phyloP scores from a whole-genome alignment of 1,139 yeast genomes.

The Suhomyces panamericanus region DNA sequence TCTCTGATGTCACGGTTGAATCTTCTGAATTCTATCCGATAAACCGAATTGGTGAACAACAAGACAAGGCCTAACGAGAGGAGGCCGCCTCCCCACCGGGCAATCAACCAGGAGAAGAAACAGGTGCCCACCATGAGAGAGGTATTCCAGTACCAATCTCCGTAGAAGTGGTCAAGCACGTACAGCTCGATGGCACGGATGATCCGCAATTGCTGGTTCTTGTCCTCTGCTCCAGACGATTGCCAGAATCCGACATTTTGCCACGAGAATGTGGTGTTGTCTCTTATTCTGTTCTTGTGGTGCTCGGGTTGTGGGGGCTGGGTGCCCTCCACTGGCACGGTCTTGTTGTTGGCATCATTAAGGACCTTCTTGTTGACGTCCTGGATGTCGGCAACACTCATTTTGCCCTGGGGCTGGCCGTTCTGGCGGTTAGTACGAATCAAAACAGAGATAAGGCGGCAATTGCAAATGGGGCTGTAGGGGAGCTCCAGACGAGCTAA shows the following conservation, averaged over 20 bases:
- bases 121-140: conserved; percentile 67
- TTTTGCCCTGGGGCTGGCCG: conserved; percentile 10
- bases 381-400: conserved; percentile 31
- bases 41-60: conserved; percentile 62
- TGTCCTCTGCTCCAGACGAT: conserved; percentile 23
- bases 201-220: conserved; percentile 25
- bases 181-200: conserved; percentile 51
- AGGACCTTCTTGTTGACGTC: conserved; percentile 28
- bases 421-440: conserved; percentile 3
- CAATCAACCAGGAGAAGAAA: conserved; percentile 65
- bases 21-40: conserved; percentile 69
- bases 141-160: conserved; percentile 73
- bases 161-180: conserved; percentile 64
- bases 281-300: conserved; percentile 28
- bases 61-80: conserved; percentile 59
- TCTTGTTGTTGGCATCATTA: conserved; percentile 18
- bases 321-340: conserved; percentile 30
- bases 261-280: conserved; percentile 44
- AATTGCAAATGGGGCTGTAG: not conserved
- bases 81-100: conserved; percentile 56
- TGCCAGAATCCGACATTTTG: conserved; percentile 46
- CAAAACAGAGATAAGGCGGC: not conserved
- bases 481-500: not conserved
- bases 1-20: conserved; percentile 72
- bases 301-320: conserved; percentile 15